phyloP scores from a whole-genome alignment of 2,329 filamentous ascomycete genomes.

The Sporothrix phasma region DNA sequence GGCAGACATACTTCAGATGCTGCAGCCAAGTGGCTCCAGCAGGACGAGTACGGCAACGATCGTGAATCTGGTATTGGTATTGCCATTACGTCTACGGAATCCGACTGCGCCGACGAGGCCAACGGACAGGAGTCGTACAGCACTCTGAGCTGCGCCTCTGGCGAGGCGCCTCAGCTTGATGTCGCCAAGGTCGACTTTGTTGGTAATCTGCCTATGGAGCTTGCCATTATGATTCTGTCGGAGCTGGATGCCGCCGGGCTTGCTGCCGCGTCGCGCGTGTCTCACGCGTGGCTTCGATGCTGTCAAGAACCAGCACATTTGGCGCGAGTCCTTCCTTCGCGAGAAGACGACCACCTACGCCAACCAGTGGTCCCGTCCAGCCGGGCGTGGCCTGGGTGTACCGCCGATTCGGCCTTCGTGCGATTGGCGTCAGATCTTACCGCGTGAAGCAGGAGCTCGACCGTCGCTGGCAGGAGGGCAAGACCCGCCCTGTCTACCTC shows the following conservation, averaged over 20 bases:
- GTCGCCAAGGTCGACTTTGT: slow-evolving; percentile 52
- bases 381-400: slow-evolving; percentile 49
- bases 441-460: slow-evolving; percentile 66
- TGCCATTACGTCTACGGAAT: slow-evolving; percentile 36
- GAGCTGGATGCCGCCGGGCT: slow-evolving; percentile 46
- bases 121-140: slow-evolving; percentile 16
- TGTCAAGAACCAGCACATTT: slow-evolving; percentile 46
- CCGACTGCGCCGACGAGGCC: slow-evolving; percentile 26
- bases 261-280: slow-evolving; percentile 40
- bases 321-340: slow-evolving; percentile 53
- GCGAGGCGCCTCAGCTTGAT: slow-evolving; percentile 24
- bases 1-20: slow-evolving; percentile 23
- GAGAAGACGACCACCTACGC: slow-evolving; percentile 53
- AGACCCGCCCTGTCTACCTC: slow-evolving; percentile 74
- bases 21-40: slow-evolving; percentile 34
- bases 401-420: slow-evolving; percentile 49
- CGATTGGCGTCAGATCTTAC: slow-evolving; percentile 82
- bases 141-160: not conserved
- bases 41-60: slow-evolving; percentile 44
- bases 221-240: slow-evolving; percentile 49
- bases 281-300: slow-evolving; percentile 39
- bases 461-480: slow-evolving; percentile 67
- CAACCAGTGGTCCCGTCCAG: slow-evolving; percentile 40
- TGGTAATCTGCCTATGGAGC: slow-evolving; percentile 43
- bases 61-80: slow-evolving; percentile 57